Evolutionary conservation across 2,329 filamentous ascomycete genomes (phyloP).

Genomic region (Pseudomassariella vexata): DNA sequence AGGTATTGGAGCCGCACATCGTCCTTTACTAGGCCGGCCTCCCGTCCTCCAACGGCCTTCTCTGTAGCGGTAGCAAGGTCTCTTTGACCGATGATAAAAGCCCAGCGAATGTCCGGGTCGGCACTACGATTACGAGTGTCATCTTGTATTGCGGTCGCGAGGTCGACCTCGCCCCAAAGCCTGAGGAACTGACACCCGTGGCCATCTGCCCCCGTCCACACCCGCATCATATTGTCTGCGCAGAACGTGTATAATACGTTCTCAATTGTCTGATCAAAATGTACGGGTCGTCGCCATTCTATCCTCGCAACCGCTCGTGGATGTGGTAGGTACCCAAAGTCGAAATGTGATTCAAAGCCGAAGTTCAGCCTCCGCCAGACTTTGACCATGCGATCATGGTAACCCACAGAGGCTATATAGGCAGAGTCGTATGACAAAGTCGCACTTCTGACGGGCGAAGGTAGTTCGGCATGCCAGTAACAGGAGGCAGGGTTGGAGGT

Average conservation of each 20-base stretch:
- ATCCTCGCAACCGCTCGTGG: constrained; percentile 73
- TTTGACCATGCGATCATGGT: constrained; percentile 79
- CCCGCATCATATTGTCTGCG: constrained; percentile 69
- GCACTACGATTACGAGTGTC: constrained; percentile 12
- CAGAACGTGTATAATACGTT: constrained; percentile 90
- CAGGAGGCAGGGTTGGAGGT: constrained; percentile 42
- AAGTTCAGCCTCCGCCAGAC: constrained; percentile 87
- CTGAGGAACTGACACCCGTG: constrained; percentile 67
- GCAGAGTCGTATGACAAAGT: constrained; percentile 80
- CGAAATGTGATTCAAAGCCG: constrained; percentile 78
- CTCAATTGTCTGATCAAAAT: constrained; percentile 71
- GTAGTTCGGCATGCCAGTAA: constrained; percentile 70
- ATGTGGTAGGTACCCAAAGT: constrained; percentile 86
- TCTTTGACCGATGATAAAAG: constrained; percentile 76
- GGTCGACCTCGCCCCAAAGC: constrained; percentile 76
- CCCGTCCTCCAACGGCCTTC: constrained; percentile 59
- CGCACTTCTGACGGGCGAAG: constrained; percentile 68
- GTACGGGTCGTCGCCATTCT: constrained; percentile 77
- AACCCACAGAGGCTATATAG: constrained; percentile 76
- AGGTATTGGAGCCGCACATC: constrained; percentile 76
- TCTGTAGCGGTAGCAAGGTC: constrained; percentile 77
- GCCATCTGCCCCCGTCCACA: constrained; percentile 77
- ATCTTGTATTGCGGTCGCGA: constrained; percentile 63
- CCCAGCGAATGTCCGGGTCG: constrained; percentile 49
- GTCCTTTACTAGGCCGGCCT: constrained; percentile 51